A percentile compares a stretch with the other conserved stretches of the same genome.
phyloP scores from a whole-genome alignment of 2,329 filamentous ascomycete genomes.

The Diplodia sapinea region DNA sequence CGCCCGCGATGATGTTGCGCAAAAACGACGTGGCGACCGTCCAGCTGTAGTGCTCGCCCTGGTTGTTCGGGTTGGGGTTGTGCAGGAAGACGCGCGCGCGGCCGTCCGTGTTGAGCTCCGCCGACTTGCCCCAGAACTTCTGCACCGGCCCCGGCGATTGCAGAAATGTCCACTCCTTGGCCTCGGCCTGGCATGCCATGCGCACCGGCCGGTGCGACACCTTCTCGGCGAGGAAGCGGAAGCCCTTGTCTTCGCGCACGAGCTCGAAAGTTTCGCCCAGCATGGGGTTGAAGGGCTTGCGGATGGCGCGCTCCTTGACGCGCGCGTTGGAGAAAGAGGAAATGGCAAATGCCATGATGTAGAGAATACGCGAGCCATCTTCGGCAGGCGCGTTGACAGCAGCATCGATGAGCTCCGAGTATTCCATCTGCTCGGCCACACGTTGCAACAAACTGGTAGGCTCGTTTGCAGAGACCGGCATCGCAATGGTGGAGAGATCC shows the following conservation, averaged over 20 bases:
- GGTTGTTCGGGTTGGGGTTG: slow-evolving; percentile 38
- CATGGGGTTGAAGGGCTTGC: slow-evolving; percentile 97
- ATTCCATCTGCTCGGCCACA: slow-evolving; percentile 88
- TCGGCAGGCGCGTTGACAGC: slow-evolving; percentile 59
- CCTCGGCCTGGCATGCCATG: slow-evolving; percentile 91
- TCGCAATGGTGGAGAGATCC: slow-evolving; percentile 93
- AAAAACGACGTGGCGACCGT: slow-evolving; percentile 86
- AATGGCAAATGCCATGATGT: slow-evolving; percentile 88
- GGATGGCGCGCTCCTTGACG: slow-evolving; percentile 86
- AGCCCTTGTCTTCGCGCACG: slow-evolving; percentile 83
- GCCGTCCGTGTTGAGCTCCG: slow-evolving; percentile 91
- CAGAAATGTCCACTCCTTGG: slow-evolving; percentile 80
- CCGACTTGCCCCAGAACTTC: slow-evolving; percentile 98
- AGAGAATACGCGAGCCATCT: slow-evolving; percentile 75
- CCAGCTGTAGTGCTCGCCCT: slow-evolving; percentile 87
- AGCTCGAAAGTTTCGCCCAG: slow-evolving; percentile 96
- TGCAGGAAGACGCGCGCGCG: slow-evolving; percentile 80
- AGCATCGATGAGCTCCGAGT: slow-evolving; percentile 80
- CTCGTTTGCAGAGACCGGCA: slow-evolving; percentile 97
- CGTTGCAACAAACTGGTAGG: slow-evolving; percentile 87
- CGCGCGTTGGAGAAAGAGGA: slow-evolving; percentile 82
- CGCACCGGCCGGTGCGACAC: slow-evolving; percentile 91
- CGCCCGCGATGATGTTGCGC: slow-evolving; percentile 94
- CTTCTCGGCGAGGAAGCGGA: slow-evolving; percentile 93
- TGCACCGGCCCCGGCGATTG: slow-evolving; percentile 89